Evolutionary conservation across 345 rosid species (phyloP).

Genomic region (Hirschfeldia incana): DNA sequence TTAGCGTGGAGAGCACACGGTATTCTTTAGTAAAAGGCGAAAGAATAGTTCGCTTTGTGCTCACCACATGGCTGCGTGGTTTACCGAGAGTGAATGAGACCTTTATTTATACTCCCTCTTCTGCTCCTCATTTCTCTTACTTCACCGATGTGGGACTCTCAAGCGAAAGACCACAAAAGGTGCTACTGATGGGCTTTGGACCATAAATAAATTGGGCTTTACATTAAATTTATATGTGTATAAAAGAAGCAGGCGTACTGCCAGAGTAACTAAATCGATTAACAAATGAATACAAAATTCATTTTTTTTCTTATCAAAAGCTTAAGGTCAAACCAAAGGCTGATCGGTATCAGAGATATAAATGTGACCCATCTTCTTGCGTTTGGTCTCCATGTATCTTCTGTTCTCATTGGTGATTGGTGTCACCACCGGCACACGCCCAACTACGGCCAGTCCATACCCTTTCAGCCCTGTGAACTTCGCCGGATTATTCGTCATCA

Average conservation of each 20-base stretch:
- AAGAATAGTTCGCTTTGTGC: slow-evolving; percentile 40
- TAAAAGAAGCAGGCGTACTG: background rate
- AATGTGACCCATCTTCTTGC: slow-evolving; percentile 83
- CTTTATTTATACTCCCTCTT: background rate
- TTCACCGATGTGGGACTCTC: background rate
- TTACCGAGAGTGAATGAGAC: rapidly evolving
- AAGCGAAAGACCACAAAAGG: background rate
- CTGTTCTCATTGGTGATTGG: slow-evolving; percentile 78
- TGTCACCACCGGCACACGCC: slow-evolving; percentile 80
- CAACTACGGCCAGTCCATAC: slow-evolving; percentile 78
- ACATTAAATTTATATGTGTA: background rate
- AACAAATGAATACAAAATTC: background rate
- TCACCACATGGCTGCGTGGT: slow-evolving; percentile 34
- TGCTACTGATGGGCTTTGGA: background rate
- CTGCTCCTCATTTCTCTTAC: background rate
- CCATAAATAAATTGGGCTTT: background rate
- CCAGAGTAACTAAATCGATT: background rate
- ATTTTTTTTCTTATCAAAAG: background rate
- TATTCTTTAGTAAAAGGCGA: slow-evolving; percentile 45
- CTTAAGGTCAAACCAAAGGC: slow-evolving; percentile 21
- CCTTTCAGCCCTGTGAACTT: slow-evolving; percentile 85
- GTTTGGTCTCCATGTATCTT: slow-evolving; percentile 79
- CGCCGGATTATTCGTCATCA: slow-evolving; percentile 93
- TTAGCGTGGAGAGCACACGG: slow-evolving; percentile 35
- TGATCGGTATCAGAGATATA: slow-evolving; percentile 69